Percentiles rank a stretch among this genome's conserved stretches.
phyloP scores from a whole-genome alignment of 805 yeast genomes.

The Metschnikowia cerradonensis region DNA sequence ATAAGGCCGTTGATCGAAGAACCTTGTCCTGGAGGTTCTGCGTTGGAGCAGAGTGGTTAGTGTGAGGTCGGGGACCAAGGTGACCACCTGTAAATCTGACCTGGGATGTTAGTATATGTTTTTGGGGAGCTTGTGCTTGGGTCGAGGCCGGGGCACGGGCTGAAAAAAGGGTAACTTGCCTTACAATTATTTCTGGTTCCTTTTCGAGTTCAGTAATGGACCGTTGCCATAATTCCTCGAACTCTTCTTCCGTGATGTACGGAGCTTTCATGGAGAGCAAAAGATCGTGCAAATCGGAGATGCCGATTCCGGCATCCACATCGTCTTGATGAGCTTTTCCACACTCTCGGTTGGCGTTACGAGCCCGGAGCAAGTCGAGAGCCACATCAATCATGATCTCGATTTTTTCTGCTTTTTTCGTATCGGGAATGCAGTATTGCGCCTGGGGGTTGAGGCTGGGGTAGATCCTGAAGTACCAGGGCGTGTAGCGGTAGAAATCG shows the following conservation, averaged over 20 bases:
- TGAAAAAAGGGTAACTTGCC: conserved; percentile 52
- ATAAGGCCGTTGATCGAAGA: conserved; percentile 72
- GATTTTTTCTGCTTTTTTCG: conserved; percentile 62
- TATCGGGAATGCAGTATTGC: conserved; percentile 66
- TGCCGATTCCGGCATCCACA: conserved; percentile 47
- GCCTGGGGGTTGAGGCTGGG: conserved; percentile 53
- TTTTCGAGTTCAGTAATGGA: conserved; percentile 57
- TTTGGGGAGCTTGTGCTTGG: neutral
- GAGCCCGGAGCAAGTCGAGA: conserved; percentile 58
- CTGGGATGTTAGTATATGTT: conserved; percentile 27
- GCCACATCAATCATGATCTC: conserved; percentile 64
- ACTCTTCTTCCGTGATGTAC: conserved; percentile 55
- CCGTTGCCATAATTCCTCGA: conserved; percentile 69
- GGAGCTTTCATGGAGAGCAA: conserved; percentile 45
- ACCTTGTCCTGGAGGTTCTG: conserved; percentile 43
- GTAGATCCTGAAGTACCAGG: conserved; percentile 53
- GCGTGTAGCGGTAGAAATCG: conserved; percentile 51
- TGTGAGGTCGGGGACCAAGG: conserved; percentile 23
- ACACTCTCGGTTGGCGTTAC: conserved; percentile 63
- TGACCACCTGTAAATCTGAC: conserved; percentile 19
- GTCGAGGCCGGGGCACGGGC: neutral
- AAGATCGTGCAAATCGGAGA: conserved; percentile 49
- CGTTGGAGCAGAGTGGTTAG: conserved; percentile 38
- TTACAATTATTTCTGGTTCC: conserved; percentile 70
- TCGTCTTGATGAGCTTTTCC: conserved; percentile 45